Percentiles rank a stretch among this genome's conserved stretches.
Conservation (phyloP, 371 early-diverging fungal genomes). For the Mortierella sp. region DNA sequence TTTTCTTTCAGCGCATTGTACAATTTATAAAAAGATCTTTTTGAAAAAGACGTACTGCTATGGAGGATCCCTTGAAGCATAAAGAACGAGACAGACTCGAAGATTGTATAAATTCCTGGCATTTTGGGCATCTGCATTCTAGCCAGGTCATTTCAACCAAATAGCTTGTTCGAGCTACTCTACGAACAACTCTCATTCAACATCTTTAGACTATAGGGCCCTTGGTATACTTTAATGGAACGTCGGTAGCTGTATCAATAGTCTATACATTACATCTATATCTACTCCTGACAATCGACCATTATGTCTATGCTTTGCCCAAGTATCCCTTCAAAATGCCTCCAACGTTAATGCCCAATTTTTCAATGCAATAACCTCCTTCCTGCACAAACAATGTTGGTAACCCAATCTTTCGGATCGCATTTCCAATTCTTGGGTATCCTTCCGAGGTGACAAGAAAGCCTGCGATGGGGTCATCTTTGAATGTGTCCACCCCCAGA, state of each 20-base stretch:
- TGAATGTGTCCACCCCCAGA: constrained; percentile 71
- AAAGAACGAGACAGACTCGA: background rate
- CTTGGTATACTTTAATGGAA: too few species aligned
- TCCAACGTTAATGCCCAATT: constrained; percentile 69
- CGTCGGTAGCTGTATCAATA: too few species aligned
- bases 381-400: constrained; percentile 82
- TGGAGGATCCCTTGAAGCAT: background rate
- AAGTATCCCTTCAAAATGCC: constrained; percentile 69
- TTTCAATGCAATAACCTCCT: constrained; percentile 76
- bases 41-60: background rate
- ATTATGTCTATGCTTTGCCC: constrained; percentile 11
- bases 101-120: too few species aligned
- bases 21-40: constrained; percentile 1
- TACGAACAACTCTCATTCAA: too few species aligned
- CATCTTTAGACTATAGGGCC: too few species aligned
- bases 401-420: constrained; percentile 58
- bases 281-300: background rate
- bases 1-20: constrained; percentile 13
- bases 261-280: background rate
- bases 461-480: constrained; percentile 77
- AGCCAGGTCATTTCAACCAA: too few species aligned
- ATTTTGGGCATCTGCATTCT: too few species aligned
- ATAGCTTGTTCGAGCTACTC: too few species aligned
- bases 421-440: constrained; percentile 65
- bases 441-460: constrained; percentile 66